Conservation (phyloP, 371 early-diverging fungal genomes). For the Nematocida sp. region DNA sequence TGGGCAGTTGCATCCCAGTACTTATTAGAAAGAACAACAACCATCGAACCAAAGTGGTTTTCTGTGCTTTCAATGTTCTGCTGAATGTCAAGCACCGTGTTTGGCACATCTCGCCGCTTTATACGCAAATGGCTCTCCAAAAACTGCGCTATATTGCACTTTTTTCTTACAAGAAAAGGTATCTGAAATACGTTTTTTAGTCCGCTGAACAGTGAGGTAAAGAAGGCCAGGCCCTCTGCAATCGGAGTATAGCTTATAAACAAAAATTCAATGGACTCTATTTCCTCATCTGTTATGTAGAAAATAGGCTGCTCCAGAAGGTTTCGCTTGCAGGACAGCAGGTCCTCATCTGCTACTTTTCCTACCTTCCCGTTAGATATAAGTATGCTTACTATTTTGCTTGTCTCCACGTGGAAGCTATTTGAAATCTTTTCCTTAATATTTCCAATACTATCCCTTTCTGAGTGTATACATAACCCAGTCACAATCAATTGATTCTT, state of each 20-base stretch:
- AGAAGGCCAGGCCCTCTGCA: constrained; percentile 16
- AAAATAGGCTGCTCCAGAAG: constrained; percentile 43
- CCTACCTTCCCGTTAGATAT: neutral
- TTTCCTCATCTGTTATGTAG: constrained; percentile 33
- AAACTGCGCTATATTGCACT: constrained; percentile 38
- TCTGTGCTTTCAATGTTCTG: neutral
- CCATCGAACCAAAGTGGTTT: constrained; percentile 5
- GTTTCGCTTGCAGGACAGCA: constrained; percentile 8
- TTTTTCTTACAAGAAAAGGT: constrained; percentile 35
- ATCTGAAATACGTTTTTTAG: constrained; percentile 5
- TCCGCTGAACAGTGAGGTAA: constrained; percentile 29
- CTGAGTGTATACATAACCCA: constrained; percentile 32
- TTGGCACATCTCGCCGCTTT: constrained; percentile 8
- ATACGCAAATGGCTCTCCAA: constrained; percentile 15
- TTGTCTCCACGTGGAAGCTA: constrained; percentile 1
- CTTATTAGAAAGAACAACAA: constrained; percentile 33
- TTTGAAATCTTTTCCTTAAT: constrained; percentile 3
- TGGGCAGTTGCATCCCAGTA: constrained; percentile 49
- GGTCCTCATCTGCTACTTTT: constrained; percentile 20
- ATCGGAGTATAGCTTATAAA: constrained; percentile 36
- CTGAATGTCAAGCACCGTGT: constrained; percentile 41
- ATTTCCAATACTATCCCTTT: neutral
- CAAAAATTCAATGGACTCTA: constrained; percentile 32
- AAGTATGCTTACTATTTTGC: constrained; percentile 7
- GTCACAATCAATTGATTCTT: constrained; percentile 37